A percentile compares a stretch with the other conserved stretches of the same genome.
These are phyloP conservation scores for Sporothrix pallida DNA, from an alignment of 2,329 filamentous ascomycete genomes.

Conservation along the genomic window DNA sequence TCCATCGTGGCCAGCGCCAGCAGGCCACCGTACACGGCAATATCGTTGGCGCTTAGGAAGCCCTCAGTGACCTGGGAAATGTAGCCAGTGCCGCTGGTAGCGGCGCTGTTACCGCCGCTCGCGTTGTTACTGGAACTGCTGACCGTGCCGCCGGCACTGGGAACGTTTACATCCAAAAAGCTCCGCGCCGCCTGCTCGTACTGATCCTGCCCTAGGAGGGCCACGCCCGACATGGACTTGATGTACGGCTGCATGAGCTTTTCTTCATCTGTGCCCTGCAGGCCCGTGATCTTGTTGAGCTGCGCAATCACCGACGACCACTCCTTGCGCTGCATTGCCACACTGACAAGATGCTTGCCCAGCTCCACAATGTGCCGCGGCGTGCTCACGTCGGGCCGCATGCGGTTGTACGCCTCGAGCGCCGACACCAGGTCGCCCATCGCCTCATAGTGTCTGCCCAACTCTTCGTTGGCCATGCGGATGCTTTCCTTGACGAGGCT, in stretches of 20 bases:
- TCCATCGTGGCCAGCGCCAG: slow-evolving; percentile 90
- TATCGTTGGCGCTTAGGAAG: slow-evolving; percentile 80
- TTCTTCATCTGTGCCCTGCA: slow-evolving; percentile 54
- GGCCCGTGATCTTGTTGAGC: slow-evolving; percentile 66
- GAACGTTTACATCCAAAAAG: slow-evolving; percentile 68
- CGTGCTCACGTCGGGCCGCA: slow-evolving; percentile 89
- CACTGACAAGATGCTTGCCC: slow-evolving; percentile 75
- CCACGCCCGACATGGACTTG: slow-evolving; percentile 59
- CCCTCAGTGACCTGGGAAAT: slow-evolving; percentile 66
- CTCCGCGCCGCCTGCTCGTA: slow-evolving; percentile 68
- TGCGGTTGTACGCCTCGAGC: slow-evolving; percentile 78
- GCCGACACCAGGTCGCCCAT: slow-evolving; percentile 77
- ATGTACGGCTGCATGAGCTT: slow-evolving; percentile 57
- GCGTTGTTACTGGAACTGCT: background rate
- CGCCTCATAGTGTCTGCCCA: slow-evolving; percentile 81
- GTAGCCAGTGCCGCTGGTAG: slow-evolving; percentile 45
- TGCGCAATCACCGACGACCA: slow-evolving; percentile 71
- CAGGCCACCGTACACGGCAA: slow-evolving; percentile 90
- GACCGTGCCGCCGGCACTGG: slow-evolving; percentile 44
- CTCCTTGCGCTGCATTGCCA: slow-evolving; percentile 76
- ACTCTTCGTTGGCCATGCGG: slow-evolving; percentile 86
- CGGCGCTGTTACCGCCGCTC: background rate
- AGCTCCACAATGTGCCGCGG: slow-evolving; percentile 84
- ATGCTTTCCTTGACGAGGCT: slow-evolving; percentile 98
- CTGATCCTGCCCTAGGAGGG: slow-evolving; percentile 53